A percentile compares a stretch with the other conserved stretches of the same genome.
These are phyloP conservation scores for Heimioporus punctisporus DNA, from an alignment of 1,284 basidiomycete genomes.

Conservation along the genomic window DNA sequence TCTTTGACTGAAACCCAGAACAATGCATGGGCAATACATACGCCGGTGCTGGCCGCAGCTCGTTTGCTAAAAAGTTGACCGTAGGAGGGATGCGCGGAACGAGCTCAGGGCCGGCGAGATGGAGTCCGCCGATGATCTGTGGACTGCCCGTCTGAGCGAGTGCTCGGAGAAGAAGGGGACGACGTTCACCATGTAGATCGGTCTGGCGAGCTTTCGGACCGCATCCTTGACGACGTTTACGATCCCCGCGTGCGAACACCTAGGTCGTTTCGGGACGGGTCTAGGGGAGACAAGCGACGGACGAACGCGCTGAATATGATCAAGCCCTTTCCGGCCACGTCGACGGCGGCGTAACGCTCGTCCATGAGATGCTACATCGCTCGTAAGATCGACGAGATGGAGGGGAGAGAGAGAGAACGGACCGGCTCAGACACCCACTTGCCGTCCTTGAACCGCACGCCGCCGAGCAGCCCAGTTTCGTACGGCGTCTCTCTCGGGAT, in stretches of 20 bases:
- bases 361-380: constrained; percentile 74
- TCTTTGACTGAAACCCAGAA: constrained; percentile 72
- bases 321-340: constrained; percentile 79
- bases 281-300: too few species aligned
- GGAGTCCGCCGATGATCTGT: constrained; percentile 81
- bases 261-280: constrained; percentile 32
- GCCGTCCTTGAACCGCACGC: constrained; percentile 59
- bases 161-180: neutral
- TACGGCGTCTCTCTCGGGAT: constrained; percentile 72
- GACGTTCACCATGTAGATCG: constrained; percentile 68
- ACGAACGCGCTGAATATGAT: constrained; percentile 82
- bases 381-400: neutral
- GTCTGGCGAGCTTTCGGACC: constrained; percentile 58
- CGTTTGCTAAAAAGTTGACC: constrained; percentile 65
- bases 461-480: constrained; percentile 70
- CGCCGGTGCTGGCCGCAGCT: constrained; percentile 61
- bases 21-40: constrained; percentile 87
- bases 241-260: constrained; percentile 84
- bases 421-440: constrained; percentile 70
- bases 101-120: constrained; percentile 71
- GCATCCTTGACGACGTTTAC: constrained; percentile 81
- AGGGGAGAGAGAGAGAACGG: constrained; percentile 10
- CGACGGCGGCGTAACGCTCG: constrained; percentile 77
- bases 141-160: neutral
- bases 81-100: constrained; percentile 67